Evolutionary conservation across 1,284 basidiomycete genomes (phyloP).

Genomic region (Cryptococcus hybrid): DNA sequence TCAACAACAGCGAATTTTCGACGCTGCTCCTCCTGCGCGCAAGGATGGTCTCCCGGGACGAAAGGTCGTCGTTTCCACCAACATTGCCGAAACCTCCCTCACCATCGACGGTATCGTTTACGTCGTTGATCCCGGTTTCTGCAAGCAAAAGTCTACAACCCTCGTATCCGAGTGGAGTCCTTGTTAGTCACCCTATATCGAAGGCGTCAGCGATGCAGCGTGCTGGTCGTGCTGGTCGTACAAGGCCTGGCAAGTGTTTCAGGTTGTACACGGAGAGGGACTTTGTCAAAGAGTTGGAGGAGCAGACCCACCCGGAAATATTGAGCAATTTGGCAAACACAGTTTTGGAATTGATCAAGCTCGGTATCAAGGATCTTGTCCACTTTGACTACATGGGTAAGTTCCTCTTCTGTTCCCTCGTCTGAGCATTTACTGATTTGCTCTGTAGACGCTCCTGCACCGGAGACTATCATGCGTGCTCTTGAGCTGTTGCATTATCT

Average conservation of each 20-base stretch:
- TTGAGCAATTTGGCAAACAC: constrained; percentile 91
- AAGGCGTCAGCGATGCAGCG: constrained; percentile 96
- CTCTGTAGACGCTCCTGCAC: constrained; percentile 76
- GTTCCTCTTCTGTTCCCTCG: constrained; percentile 9
- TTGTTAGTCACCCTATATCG: constrained; percentile 89
- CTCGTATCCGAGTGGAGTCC: constrained; percentile 92
- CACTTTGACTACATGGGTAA: constrained; percentile 83
- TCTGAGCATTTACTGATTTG: not conserved
- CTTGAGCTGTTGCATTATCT: constrained; percentile 93
- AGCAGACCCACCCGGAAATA: constrained; percentile 97
- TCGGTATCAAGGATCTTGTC: constrained; percentile 90
- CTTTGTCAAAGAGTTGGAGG: constrained; percentile 92
- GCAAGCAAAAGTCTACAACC: constrained; percentile 96
- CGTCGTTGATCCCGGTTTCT: constrained; percentile 97
- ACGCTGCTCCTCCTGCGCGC: constrained; percentile 68
- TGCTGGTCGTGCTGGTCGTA: constrained; percentile 94
- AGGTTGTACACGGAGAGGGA: constrained; percentile 96
- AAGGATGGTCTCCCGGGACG: constrained; percentile 76
- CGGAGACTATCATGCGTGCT: constrained; percentile 97
- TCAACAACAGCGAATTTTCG: constrained; percentile 95
- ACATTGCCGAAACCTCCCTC: constrained; percentile 96
- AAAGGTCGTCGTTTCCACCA: constrained; percentile 94
- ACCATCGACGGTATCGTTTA: constrained; percentile 99
- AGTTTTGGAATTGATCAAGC: constrained; percentile 89
- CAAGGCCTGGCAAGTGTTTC: constrained; percentile 96